These are phyloP conservation scores for Populus ilicifolia DNA, from an alignment of 345 rosid genomes.

Conservation along the genomic window DNA sequence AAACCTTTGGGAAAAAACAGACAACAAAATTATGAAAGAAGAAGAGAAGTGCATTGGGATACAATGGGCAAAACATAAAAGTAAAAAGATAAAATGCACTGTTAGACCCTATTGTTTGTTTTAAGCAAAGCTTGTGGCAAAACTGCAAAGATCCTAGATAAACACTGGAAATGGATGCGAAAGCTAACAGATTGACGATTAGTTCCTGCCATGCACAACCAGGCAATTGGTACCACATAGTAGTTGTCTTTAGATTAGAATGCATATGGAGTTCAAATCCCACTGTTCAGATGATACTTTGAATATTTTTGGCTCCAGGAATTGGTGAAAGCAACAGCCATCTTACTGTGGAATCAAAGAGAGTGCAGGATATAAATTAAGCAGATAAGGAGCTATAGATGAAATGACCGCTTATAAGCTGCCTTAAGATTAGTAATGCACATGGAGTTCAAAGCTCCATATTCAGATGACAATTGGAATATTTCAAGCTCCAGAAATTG, in stretches of 20 bases:
- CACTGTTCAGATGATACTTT: neutral
- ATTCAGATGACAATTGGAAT: neutral
- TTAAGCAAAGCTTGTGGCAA: neutral
- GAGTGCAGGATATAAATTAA: too few relatives aligned
- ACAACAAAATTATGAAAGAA: neutral
- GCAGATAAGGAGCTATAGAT: too few relatives aligned
- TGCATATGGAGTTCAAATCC: neutral
- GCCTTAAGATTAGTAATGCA: neutral
- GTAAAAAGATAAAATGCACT: neutral
- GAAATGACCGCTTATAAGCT: neutral
- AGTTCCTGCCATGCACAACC: neutral
- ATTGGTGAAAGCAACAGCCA: neutral
- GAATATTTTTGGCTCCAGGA: neutral
- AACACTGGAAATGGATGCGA: neutral
- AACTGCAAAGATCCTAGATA: neutral
- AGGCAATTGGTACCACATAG: neutral
- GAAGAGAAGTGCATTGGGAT: neutral
- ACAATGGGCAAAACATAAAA: neutral
- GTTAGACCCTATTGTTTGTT: neutral
- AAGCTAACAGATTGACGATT: neutral
- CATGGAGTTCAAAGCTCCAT: neutral
- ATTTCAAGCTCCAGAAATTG: neutral
- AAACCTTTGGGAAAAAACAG: too few relatives aligned
- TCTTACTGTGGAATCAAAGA: too few relatives aligned
- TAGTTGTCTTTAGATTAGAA: neutral